Evolutionary conservation across 495 filamentous ascomycete genomes (phyloP).

Genomic region (Apiosordaria backusii): DNA sequence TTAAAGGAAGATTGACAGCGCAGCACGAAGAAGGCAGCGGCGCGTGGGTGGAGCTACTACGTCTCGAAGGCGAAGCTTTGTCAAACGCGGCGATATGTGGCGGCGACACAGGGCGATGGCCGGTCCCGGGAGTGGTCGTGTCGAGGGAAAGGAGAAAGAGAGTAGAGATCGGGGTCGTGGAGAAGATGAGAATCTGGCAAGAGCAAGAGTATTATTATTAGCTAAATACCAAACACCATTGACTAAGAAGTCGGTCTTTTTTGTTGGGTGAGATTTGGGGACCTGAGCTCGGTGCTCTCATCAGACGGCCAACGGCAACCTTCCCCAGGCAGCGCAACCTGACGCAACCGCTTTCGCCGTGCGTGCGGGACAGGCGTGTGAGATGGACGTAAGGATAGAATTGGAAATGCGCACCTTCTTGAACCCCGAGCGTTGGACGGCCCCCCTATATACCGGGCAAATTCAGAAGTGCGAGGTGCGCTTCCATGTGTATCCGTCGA

Average conservation of each 20-base stretch:
- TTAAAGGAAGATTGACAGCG: neutral
- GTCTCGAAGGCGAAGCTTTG: slow-evolving; percentile 10
- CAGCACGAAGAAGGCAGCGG: neutral
- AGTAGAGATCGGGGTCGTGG: neutral
- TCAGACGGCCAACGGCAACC: neutral
- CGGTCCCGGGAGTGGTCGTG: slow-evolving; percentile 2
- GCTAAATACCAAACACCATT: neutral
- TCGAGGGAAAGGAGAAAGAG: neutral
- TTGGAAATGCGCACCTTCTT: neutral
- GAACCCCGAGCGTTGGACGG: neutral
- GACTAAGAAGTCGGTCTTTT: neutral
- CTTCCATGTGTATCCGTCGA: neutral
- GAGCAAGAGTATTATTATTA: neutral
- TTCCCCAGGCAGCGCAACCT: neutral
- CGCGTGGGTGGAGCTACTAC: slow-evolving; percentile 9
- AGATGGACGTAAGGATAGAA: neutral
- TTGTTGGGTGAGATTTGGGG: neutral
- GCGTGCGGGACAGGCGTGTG: too few relatives aligned
- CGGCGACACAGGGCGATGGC: neutral
- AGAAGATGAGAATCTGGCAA: neutral
- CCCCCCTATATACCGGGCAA: neutral
- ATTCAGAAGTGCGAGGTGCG: neutral
- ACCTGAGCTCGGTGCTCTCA: neutral
- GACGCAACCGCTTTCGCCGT: neutral
- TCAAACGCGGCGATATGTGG: slow-evolving; percentile 5